A percentile compares a stretch with the other conserved stretches of the same genome.
phyloP scores from a whole-genome alignment of 2,329 filamentous ascomycete species.

The Paraphoma sp. region DNA sequence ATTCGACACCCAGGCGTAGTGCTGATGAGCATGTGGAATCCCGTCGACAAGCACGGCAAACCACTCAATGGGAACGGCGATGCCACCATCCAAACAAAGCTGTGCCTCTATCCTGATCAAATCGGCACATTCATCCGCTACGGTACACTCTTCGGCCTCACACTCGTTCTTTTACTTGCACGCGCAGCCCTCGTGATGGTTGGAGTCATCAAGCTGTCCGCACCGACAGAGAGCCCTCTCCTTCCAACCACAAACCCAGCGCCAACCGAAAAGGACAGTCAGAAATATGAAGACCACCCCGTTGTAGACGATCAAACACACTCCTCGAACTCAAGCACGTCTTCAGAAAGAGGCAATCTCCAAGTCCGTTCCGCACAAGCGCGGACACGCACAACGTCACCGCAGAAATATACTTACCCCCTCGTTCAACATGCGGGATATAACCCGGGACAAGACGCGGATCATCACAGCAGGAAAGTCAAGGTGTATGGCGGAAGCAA shows the following conservation, averaged over 20 bases:
- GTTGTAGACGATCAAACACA: slow-evolving; percentile 32
- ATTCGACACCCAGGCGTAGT: slow-evolving; percentile 86
- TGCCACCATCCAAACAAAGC: slow-evolving; percentile 80
- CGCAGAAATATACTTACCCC: slow-evolving; percentile 41
- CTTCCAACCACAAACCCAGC: slow-evolving; percentile 36
- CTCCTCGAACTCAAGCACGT: slow-evolving; percentile 41
- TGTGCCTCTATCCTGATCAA: slow-evolving; percentile 91
- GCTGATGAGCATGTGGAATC: slow-evolving; percentile 91
- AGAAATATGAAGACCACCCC: slow-evolving; percentile 1
- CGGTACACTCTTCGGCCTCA: slow-evolving; percentile 65
- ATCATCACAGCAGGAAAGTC: slow-evolving; percentile 14
- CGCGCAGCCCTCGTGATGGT: slow-evolving; percentile 51
- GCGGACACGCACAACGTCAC: slow-evolving; percentile 48
- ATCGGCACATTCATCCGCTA: slow-evolving; percentile 85
- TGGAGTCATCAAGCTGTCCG: slow-evolving; percentile 17
- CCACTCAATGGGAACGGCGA: slow-evolving; percentile 47
- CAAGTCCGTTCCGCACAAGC: slow-evolving; percentile 37
- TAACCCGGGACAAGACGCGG: slow-evolving; percentile 31
- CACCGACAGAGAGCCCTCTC: slow-evolving; percentile 14
- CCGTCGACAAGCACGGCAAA: slow-evolving; percentile 66
- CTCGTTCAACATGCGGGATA: slow-evolving; percentile 53
- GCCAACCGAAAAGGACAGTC: slow-evolving; percentile 27
- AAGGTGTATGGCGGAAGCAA: slow-evolving; percentile 41
- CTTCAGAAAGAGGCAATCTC: slow-evolving; percentile 32
- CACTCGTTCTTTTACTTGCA: slow-evolving; percentile 55